Evolutionary conservation across 176 grass and related monocot species (phyloP).

Genomic region (Triticum timopheevii): DNA sequence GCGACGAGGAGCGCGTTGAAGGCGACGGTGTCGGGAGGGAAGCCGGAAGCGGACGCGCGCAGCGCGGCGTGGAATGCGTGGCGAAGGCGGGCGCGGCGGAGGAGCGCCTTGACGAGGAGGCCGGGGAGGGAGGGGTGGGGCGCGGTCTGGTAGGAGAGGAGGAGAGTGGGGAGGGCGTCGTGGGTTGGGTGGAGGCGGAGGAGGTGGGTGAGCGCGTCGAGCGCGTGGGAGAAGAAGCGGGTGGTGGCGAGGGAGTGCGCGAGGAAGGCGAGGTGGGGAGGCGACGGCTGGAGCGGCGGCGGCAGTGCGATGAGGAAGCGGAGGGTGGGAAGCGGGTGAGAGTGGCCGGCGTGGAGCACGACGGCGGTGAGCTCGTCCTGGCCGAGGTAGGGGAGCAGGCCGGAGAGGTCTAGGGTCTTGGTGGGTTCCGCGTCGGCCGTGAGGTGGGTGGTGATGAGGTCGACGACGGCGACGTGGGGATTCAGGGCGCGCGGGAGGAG

Average conservation of each 20-base stretch:
- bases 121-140: slow-evolving; percentile 50
- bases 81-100: slow-evolving; percentile 36
- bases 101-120: slow-evolving; percentile 68
- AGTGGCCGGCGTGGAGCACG: slow-evolving; percentile 64
- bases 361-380: slow-evolving; percentile 55
- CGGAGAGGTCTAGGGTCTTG: slow-evolving; percentile 24
- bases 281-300: slow-evolving; percentile 41
- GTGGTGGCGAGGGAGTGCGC: slow-evolving; percentile 64
- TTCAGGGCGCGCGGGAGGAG: slow-evolving; percentile 74
- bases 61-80: slow-evolving; percentile 56
- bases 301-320: slow-evolving; percentile 55
- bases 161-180: slow-evolving; percentile 56
- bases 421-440: slow-evolving; percentile 8
- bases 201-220: slow-evolving; percentile 59
- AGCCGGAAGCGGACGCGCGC: slow-evolving; percentile 40
- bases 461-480: slow-evolving; percentile 58
- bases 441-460: slow-evolving; percentile 61
- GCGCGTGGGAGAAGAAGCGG: slow-evolving; percentile 53
- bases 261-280: slow-evolving; percentile 63
- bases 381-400: slow-evolving; percentile 71
- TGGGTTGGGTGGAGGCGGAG: slow-evolving; percentile 47
- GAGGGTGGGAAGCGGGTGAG: slow-evolving; percentile 71
- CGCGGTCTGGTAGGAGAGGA: slow-evolving; percentile 32
- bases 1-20: slow-evolving; percentile 70
- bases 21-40: slow-evolving; percentile 46